Evolutionary conservation across 441 rosid species (phyloP), one percentile per base, ranked within the genome.

Genomic region (Geranium incanum): DNA sequence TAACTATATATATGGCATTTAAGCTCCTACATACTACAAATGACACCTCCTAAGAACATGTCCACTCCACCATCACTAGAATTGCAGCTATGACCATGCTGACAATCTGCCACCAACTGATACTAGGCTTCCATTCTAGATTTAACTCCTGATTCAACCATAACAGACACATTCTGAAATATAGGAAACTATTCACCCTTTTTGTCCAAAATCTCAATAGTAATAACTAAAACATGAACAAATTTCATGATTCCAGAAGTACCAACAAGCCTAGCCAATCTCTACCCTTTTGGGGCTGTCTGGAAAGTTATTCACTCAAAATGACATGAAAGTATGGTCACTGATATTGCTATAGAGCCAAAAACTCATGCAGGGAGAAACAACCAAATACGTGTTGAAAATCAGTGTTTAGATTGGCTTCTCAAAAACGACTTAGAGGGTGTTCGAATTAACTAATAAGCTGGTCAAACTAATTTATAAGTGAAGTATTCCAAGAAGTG

Each of bases 281-380:
- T 52, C 60, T 52, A 52, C 60, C 55, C 6, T 52, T 52, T 52
- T 4, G 60, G n/a, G 15, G 60, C 60, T 52, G 60, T n/a, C 16
- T 6, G 6, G 60, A 15, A 48, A n/a, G 55, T 48, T 48, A 48
- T 48, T 52, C 60, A 52, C 6, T 52, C n/a, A 5, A 15, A 52
- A 57, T 21, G 19, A 57, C 23, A 15, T 18, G 63, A 5, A 18
- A 57, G 23, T 16, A 15, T 57, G 63, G 23, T 18, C 21, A 15
- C 8, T 57, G 19, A 15, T 57, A 57, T 7, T 57, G 63, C 28
- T 15, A 57, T 1, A 16, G 23, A 13, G 1, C 63, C 60, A 3
- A 57, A 52, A n/a, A 52, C 60, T 52, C 60, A 52, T 52, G 60
- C n/a, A 3, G 57, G 13, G 60, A 52, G 60, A 52, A 52, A 52